These are phyloP conservation scores for Pittosporum tobira DNA, from an alignment of 129 eudicot genomes.

Conservation along the genomic window DNA sequence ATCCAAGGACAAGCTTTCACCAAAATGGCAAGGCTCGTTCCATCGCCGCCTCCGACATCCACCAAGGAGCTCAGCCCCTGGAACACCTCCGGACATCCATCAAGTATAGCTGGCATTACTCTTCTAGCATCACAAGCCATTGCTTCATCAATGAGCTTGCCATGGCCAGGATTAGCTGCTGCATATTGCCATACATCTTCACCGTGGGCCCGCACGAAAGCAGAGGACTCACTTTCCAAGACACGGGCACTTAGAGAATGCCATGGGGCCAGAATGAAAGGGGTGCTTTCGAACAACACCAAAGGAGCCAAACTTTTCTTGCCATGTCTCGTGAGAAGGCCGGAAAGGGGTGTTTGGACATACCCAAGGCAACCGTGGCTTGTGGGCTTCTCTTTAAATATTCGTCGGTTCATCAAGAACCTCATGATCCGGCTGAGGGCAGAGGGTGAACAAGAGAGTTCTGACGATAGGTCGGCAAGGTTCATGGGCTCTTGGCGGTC, in stretches of 20 bases:
- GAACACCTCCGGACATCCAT: conserved; percentile 35
- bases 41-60: conserved; percentile 80
- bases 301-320: conserved; percentile 39
- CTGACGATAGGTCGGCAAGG: conserved; percentile 34
- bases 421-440: conserved; percentile 56
- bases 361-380: conserved; percentile 24
- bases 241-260: conserved; percentile 38
- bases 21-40: conserved; percentile 31
- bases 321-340: conserved; percentile 30
- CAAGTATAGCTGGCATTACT: conserved; percentile 24
- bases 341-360: conserved; percentile 53
- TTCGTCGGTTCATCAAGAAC: conserved; percentile 41
- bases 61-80: conserved; percentile 44
- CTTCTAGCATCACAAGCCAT: conserved; percentile 63
- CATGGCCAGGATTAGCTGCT: conserved; percentile 23
- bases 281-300: conserved; percentile 29
- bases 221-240: not conserved
- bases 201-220: conserved; percentile 48
- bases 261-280: conserved; percentile 53
- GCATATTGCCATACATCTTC: conserved; percentile 49
- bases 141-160: conserved; percentile 53
- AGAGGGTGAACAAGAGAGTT: conserved; percentile 38
- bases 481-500: conserved; percentile 29
- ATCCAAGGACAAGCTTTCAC: conserved; percentile 59
- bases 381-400: conserved; percentile 29